Evolutionary conservation across 1,139 yeast species (phyloP).

Genomic region (Geotrichum histeridarum): DNA sequence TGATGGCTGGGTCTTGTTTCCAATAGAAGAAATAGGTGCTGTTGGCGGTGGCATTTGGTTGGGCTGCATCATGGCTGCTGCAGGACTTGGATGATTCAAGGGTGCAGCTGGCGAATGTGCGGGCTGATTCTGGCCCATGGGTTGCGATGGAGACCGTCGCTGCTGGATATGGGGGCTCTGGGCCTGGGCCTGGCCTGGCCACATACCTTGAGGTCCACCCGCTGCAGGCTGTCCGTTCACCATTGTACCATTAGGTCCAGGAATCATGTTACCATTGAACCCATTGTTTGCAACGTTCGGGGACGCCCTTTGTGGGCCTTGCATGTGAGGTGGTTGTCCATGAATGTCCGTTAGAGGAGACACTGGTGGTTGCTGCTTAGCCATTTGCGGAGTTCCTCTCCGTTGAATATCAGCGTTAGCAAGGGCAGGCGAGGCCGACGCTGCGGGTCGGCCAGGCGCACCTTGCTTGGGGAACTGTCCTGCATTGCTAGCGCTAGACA

Average conservation of each 20-base stretch:
- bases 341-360: slow-evolving; percentile 28
- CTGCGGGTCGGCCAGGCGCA: slow-evolving; percentile 12
- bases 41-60: slow-evolving; percentile 32
- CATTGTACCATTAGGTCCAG: background rate
- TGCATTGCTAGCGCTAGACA: slow-evolving; percentile 11
- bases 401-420: slow-evolving; percentile 23
- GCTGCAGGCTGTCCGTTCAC: slow-evolving; percentile 2
- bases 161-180: slow-evolving; percentile 24
- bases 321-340: slow-evolving; percentile 15
- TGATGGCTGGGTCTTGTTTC: slow-evolving; percentile 31
- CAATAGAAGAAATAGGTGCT: slow-evolving; percentile 25
- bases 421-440: slow-evolving; percentile 24
- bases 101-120: slow-evolving; percentile 25
- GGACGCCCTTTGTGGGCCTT: slow-evolving; percentile 8
- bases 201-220: slow-evolving; percentile 13
- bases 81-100: slow-evolving; percentile 11
- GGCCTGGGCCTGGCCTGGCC: slow-evolving; percentile 22
- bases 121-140: slow-evolving; percentile 18
- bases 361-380: slow-evolving; percentile 33
- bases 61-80: slow-evolving; percentile 14
- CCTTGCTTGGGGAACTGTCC: slow-evolving; percentile 18
- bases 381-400: slow-evolving; percentile 32
- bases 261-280: background rate
- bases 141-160: slow-evolving; percentile 21
- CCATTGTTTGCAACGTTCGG: slow-evolving; percentile 19